Evolutionary conservation across 2,329 filamentous ascomycete genomes (phyloP), one percentile per base, ranked within the genome.

Genomic region (Pseudogymnoascus sp.): DNA sequence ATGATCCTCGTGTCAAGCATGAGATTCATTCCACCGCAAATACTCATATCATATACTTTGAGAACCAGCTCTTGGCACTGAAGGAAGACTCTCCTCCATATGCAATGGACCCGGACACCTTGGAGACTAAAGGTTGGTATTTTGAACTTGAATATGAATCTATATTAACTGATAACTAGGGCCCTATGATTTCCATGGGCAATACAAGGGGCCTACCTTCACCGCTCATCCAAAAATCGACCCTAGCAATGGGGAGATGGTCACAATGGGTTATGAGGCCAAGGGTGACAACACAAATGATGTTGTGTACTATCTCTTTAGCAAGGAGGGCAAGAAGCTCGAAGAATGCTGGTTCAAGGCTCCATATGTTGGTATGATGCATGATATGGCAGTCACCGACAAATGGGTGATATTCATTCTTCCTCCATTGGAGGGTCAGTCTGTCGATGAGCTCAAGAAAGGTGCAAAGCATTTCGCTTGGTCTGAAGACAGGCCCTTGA

Each of bases 41-140:
- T 66, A 86, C 83, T 1, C 86, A 86, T 64, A 74, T 86, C n/a
- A 75, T 82, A 1, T 83, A 81, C 68, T 86, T 81, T 79, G 74
- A 81, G 6, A 82, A 82, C 0, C 77, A 81, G 57, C 68, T 86
- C 64, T 74, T 85, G 4, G 82, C 82, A 0, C 76, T 75, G 61
- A 86, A 86, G 67, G 78, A 83, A 2, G 77, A 78, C 26, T 77
- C 80, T 2, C 83, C 81, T 1, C 81, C 81, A 0, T 83, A 76
- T 66, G 79, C 80, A 0, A 76, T 80, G 60, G 76, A 83, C 62
- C 71, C 74, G 0, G 73, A 78, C n/a, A 78, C 81, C 0, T 77
- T 83, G 36, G 75, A 76, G 5, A 79, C 82, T 0, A 78, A 37
- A 37, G 36, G 36, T 37, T 37, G 11, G 36, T 37, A 11, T 10